Evolutionary conservation across 306 rosid genomes (phyloP).

Genomic region (Pterocarpus santalinus): DNA sequence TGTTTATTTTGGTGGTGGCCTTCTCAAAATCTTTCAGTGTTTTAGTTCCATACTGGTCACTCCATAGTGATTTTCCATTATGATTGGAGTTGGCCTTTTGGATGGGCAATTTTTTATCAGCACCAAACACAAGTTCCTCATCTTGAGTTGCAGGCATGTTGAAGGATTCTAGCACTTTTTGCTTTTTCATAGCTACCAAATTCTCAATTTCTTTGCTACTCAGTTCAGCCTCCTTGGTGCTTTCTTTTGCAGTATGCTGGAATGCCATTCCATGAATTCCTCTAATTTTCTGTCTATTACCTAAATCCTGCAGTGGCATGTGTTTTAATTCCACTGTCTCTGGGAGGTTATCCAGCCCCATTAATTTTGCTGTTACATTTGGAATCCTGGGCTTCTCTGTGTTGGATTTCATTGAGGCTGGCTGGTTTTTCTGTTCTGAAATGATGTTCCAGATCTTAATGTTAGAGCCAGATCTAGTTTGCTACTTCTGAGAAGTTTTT

Average conservation of each 20-base stretch:
- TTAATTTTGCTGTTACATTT: constrained; percentile 86
- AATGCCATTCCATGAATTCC: constrained; percentile 27
- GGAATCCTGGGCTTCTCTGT: constrained; percentile 80
- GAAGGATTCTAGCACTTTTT: constrained; percentile 54
- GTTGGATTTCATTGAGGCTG: constrained; percentile 45
- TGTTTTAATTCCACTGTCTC: constrained; percentile 47
- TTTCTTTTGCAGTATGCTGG: constrained; percentile 49
- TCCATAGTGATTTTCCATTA: constrained; percentile 51
- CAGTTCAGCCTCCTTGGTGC: constrained; percentile 47
- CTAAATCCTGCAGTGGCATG: constrained; percentile 50
- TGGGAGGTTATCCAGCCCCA: constrained; percentile 88
- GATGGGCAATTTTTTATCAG: constrained; percentile 35
- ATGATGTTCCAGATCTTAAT: constrained; percentile 44
- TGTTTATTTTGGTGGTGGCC: constrained; percentile 44
- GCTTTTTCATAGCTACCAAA: constrained; percentile 46
- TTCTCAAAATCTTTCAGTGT: constrained; percentile 57
- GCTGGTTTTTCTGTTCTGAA: constrained; percentile 50
- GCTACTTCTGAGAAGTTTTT: constrained; percentile 59
- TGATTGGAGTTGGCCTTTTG: constrained; percentile 54
- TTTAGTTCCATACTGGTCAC: constrained; percentile 52
- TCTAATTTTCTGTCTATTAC: constrained; percentile 50
- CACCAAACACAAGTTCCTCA: constrained; percentile 42
- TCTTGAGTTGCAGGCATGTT: constrained; percentile 46
- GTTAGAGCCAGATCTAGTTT: constrained; percentile 52
- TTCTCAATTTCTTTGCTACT: constrained; percentile 49